phyloP scores from a whole-genome alignment of 2,329 filamentous ascomycete genomes.

The Cercospora janseana region DNA sequence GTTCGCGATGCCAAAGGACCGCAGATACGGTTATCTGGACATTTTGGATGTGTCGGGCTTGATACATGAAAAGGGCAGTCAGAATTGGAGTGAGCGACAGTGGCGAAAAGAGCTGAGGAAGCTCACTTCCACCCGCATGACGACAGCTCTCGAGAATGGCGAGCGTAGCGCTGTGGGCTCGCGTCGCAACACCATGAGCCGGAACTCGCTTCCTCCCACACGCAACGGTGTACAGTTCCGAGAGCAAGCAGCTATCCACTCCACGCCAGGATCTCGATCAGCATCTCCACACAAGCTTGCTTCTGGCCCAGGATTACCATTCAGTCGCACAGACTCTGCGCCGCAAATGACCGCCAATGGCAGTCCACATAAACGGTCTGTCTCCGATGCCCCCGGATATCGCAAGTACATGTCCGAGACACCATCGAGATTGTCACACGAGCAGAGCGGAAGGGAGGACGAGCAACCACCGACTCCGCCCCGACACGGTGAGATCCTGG shows the following conservation, averaged over 20 bases:
- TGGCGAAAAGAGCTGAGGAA: constrained; percentile 91
- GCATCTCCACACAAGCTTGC: constrained; percentile 41
- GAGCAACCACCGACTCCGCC: constrained; percentile 45
- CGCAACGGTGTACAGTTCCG: constrained; percentile 44
- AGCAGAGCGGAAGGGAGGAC: constrained; percentile 32
- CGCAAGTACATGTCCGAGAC: constrained; percentile 43
- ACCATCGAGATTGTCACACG: constrained; percentile 43
- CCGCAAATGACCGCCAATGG: constrained; percentile 36
- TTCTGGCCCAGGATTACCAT: constrained; percentile 28
- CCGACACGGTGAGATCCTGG: constrained; percentile 37
- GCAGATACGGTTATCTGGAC: constrained; percentile 86
- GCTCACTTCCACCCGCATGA: constrained; percentile 76
- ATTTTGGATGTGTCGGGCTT: constrained; percentile 78
- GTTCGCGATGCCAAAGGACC: constrained; percentile 94
- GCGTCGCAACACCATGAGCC: constrained; percentile 45
- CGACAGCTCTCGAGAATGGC: constrained; percentile 36
- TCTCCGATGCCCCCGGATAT: constrained; percentile 49
- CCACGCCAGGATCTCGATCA: constrained; percentile 47
- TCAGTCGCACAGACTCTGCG: constrained; percentile 46
- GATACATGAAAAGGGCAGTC: constrained; percentile 74
- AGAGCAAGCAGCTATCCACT: constrained; percentile 41
- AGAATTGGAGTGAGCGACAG: constrained; percentile 77
- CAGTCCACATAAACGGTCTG: constrained; percentile 48
- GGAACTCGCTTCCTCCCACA: constrained; percentile 39
- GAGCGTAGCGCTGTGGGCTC: constrained; percentile 32